Base-by-base conservation (phyloP, 805 yeast genomes). In the Candida anglica region DNA sequence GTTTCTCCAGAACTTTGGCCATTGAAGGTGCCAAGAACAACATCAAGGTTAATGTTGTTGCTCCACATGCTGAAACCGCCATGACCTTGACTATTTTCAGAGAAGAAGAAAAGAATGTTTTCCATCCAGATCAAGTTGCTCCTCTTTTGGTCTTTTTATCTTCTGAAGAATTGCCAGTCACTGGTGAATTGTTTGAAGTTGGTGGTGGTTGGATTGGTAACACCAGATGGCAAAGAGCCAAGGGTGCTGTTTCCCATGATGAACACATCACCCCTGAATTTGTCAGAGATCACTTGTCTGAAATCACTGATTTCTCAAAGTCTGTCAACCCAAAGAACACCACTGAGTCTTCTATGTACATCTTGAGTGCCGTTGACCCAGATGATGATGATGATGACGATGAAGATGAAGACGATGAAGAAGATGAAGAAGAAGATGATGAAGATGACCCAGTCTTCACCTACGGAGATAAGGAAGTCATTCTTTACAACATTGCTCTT, bases 51-150 rank as follows among this genome's bases (percentile, higher is more conserved):
- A 86, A 89, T 55, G 76, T 79, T 23, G 80, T 88, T 57, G 98
- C 98, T 18, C 98, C 98, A 34, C 96, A 91, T 58, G 98, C 98
- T 19, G 97, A 91, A 53, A 91, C 98, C 28, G 89, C 94, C 38
- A 91, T 91, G 98, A 91, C 98, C 19, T 75, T 77, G 52, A 84
- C 95, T 5, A 80, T 91, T 30, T 85, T 91, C 65, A 75, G 78
- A 30, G 81, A 80, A 30, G 79, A 77, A 41, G 95, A 91, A 60
- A 75, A 81, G 47, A 86, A 86, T 63, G 77, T 81, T 48, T 87
- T 81, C 62, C 86, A 86, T 48, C 89, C 97, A 5, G 76, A 80
- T 33, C 86, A 79, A 58, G 96, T 91, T 30, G 93, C 97, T 1
- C 98, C 98, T 38, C 69, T 89, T 42, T 77, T 87, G 45, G 86